Evolutionary conservation across 495 filamentous ascomycete species (phyloP), one percentile per base, ranked within the genome.

Genomic region (Podospora australis): DNA sequence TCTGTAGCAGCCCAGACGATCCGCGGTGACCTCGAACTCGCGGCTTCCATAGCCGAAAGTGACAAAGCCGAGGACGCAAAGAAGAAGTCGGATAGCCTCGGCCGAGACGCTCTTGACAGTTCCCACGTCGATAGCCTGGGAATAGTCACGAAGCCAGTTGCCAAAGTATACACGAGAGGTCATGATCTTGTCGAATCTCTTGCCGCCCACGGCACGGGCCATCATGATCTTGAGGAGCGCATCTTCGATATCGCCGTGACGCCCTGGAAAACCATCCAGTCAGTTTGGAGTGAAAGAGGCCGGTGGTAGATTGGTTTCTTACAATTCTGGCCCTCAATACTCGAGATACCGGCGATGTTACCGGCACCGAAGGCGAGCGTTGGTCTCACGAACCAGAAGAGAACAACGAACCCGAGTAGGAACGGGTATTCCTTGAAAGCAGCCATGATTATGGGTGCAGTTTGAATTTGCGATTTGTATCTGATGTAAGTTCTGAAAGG

Each of bases 231-330:
- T 78, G 48, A 95, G 78, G 16, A 95, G 77, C 24, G 84, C 79
- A 73, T 96, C 90, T 76, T 95, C 90, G 60, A 96, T 92, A 66
- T 97, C 91, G 49, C 90, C 90, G 81, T 96, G 90, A 39, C 90
- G 88, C 87, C 87, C 73, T 78, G 46, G 25, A 29, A 20, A 22
- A 32, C 8, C 25, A 56, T 52, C 30, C 49, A 36, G 36, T 28
- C 17, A 43, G 40, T 24, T 7, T 25, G 16, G 19, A 14, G 19
- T 4, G 13, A 42, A 11, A 30, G 21, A 13, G 19, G 4, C n/a
- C n/a, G n/a, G n/a, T n/a, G n/a, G n/a, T n/a, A n/a, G n/a, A n/a
- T n/a, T n/a, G n/a, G n/a, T 4, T 3, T 22, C 60, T 53, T 54
- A 79, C 76, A 96, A 64, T 94, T 94, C 53, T 81, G 70, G 48